These are phyloP conservation scores for Trichosporon ovoides DNA, from an alignment of 1,284 basidiomycete genomes.

Conservation along the genomic window DNA sequence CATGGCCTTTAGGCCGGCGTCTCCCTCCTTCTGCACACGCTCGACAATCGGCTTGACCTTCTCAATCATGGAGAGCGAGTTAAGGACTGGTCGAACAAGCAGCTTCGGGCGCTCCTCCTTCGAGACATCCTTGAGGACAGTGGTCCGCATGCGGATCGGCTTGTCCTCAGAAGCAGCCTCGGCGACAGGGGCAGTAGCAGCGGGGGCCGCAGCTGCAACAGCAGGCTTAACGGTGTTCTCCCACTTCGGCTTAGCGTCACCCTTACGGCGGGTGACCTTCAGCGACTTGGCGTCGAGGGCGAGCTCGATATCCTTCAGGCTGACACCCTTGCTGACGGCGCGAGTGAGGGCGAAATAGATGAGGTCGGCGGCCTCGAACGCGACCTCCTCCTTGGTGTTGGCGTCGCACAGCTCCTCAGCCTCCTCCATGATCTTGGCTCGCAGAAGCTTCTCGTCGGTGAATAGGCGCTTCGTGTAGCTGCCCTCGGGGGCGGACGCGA, in stretches of 20 bases:
- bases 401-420: slow-evolving; percentile 93
- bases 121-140: slow-evolving; percentile 57
- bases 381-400: slow-evolving; percentile 71
- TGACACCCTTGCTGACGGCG: slow-evolving; percentile 79
- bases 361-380: slow-evolving; percentile 93
- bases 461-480: slow-evolving; percentile 91
- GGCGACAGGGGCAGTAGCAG: slow-evolving; percentile 29
- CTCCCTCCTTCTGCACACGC: slow-evolving; percentile 75
- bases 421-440: slow-evolving; percentile 96
- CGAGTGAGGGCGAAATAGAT: slow-evolving; percentile 89
- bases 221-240: slow-evolving; percentile 39
- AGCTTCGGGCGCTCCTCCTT: slow-evolving; percentile 61
- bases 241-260: slow-evolving; percentile 91
- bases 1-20: slow-evolving; percentile 78
- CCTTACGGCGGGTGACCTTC: slow-evolving; percentile 80
- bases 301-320: slow-evolving; percentile 75
- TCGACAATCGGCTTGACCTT: slow-evolving; percentile 95
- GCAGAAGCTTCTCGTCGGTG: slow-evolving; percentile 70
- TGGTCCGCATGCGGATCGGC: slow-evolving; percentile 69
- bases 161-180: slow-evolving; percentile 41
- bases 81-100: slow-evolving; percentile 84
- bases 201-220: slow-evolving; percentile 28
- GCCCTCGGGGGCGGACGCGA: slow-evolving; percentile 73
- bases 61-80: slow-evolving; percentile 87
- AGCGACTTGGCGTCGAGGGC: slow-evolving; percentile 81